These are phyloP conservation scores for Pseudopyricularia cyperi DNA, from an alignment of 2,329 filamentous ascomycete genomes.

Conservation along the genomic window DNA sequence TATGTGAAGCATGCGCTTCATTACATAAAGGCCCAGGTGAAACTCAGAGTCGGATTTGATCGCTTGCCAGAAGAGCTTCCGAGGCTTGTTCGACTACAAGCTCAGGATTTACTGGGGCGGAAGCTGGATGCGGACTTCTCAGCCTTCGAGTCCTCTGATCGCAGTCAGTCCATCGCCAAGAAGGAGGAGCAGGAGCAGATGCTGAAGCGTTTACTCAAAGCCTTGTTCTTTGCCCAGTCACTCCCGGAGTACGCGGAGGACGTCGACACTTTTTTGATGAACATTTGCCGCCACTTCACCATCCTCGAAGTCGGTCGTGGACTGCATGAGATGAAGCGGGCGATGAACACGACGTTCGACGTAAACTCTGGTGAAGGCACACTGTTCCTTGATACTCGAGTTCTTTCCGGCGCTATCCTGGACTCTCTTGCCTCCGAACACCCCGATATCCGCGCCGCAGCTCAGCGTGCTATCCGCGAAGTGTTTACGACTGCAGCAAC, in stretches of 20 bases:
- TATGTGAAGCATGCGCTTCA: constrained; percentile 92
- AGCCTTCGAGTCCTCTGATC: constrained; percentile 61
- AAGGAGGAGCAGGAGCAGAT: constrained; percentile 72
- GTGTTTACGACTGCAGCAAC: constrained; percentile 64
- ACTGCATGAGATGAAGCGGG: constrained; percentile 71
- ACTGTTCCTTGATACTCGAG: constrained; percentile 71
- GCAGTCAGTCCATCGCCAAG: constrained; percentile 74
- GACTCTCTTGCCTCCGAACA: constrained; percentile 84
- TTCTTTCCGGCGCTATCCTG: constrained; percentile 79
- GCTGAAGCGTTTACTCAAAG: constrained; percentile 78
- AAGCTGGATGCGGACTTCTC: constrained; percentile 61
- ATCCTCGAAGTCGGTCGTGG: constrained; percentile 79
- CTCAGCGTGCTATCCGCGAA: constrained; percentile 63
- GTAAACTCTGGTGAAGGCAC: constrained; percentile 78
- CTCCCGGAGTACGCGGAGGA: constrained; percentile 68
- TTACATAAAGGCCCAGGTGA: constrained; percentile 77
- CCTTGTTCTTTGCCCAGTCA: constrained; percentile 73
- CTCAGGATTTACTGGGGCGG: constrained; percentile 65
- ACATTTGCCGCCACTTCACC: constrained; percentile 80
- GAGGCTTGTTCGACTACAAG: constrained; percentile 72
- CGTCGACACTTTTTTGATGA: constrained; percentile 61
- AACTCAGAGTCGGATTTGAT: constrained; percentile 80
- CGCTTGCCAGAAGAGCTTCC: constrained; percentile 81
- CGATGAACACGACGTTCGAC: constrained; percentile 66
- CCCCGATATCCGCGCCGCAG: constrained; percentile 65